These are phyloP conservation scores for Fusarium nodosum DNA, from an alignment of 2,329 filamentous ascomycete species.

Conservation along the genomic window DNA sequence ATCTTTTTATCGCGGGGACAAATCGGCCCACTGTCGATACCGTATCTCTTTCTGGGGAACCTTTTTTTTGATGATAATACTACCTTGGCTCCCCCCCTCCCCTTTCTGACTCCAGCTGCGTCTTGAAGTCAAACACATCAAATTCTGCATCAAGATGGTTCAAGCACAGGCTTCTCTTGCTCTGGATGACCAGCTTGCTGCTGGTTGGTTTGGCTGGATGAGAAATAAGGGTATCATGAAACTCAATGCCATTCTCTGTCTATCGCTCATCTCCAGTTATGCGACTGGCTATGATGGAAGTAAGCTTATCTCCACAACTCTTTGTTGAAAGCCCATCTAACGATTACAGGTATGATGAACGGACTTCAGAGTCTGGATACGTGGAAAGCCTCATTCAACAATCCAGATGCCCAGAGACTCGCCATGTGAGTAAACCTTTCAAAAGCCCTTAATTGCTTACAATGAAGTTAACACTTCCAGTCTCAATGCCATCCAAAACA, in stretches of 20 bases:
- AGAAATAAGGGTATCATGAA: conserved; percentile 24
- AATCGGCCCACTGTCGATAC: conserved; percentile 27
- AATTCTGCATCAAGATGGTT: conserved; percentile 10
- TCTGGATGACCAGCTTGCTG: conserved; percentile 22
- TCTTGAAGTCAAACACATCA: neutral
- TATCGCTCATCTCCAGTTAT: conserved; percentile 26
- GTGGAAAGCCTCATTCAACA: conserved; percentile 18
- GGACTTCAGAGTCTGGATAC: conserved; percentile 21
- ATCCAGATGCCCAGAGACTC: conserved; percentile 15
- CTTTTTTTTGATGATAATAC: conserved; percentile 23
- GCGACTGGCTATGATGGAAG: conserved; percentile 27
- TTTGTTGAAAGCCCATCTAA: neutral
- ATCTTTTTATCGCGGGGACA: conserved; percentile 23
- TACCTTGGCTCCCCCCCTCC: conserved; percentile 20
- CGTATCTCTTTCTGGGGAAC: conserved; percentile 1
- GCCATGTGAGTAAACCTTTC: conserved; percentile 14
- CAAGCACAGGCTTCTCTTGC: conserved; percentile 28
- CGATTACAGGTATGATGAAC: conserved; percentile 15
- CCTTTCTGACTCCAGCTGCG: neutral
- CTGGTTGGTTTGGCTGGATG: conserved; percentile 26
- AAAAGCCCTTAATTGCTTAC: no score
- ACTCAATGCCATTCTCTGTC: conserved; percentile 25
- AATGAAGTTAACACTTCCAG: rapidly evolving
- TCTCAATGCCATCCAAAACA: conserved; percentile 25
- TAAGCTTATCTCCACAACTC: neutral